A percentile compares a stretch with the other conserved stretches of the same genome.
Conservation (phyloP, 1,139 yeast species). For the Zygosaccharomyces pseudobailii region DNA sequence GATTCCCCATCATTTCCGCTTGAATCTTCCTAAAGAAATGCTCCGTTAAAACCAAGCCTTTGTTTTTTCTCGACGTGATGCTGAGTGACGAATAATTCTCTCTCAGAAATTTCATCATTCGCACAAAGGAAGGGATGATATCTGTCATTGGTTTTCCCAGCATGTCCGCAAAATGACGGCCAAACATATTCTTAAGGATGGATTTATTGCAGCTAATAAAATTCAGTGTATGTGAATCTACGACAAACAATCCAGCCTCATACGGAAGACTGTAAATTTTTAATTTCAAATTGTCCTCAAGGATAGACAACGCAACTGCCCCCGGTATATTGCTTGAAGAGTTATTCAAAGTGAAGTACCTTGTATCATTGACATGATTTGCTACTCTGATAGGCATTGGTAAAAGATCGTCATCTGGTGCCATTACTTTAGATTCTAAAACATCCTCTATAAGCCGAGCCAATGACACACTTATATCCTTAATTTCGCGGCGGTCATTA, state of each 20-base stretch:
- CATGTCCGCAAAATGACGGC: constrained; percentile 49
- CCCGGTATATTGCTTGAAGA: constrained; percentile 52
- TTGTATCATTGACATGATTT: constrained; percentile 44
- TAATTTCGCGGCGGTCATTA: constrained; percentile 25
- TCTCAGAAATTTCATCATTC: constrained; percentile 48
- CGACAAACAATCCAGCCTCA: constrained; percentile 78
- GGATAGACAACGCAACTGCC: constrained; percentile 60
- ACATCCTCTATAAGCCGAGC: constrained; percentile 28
- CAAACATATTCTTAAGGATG: constrained; percentile 73
- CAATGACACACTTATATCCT: constrained; percentile 29
- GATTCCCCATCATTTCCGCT: constrained; percentile 23
- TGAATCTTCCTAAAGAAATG: constrained; percentile 71
- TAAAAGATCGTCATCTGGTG: constrained; percentile 29
- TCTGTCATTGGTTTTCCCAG: constrained; percentile 48
- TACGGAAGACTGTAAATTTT: constrained; percentile 76
- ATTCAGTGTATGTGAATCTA: constrained; percentile 34
- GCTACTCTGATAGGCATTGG: constrained; percentile 42
- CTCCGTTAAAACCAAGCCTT: constrained; percentile 73
- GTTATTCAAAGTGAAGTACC: constrained; percentile 60
- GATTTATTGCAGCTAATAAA: constrained; percentile 59
- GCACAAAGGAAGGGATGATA: constrained; percentile 62
- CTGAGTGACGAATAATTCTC: constrained; percentile 40
- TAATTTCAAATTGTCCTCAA: constrained; percentile 42
- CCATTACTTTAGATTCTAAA: constrained; percentile 29
- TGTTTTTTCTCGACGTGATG: constrained; percentile 29